phyloP scores from a whole-genome alignment of 257 asterid species.

The Gardenia jasminoides region DNA sequence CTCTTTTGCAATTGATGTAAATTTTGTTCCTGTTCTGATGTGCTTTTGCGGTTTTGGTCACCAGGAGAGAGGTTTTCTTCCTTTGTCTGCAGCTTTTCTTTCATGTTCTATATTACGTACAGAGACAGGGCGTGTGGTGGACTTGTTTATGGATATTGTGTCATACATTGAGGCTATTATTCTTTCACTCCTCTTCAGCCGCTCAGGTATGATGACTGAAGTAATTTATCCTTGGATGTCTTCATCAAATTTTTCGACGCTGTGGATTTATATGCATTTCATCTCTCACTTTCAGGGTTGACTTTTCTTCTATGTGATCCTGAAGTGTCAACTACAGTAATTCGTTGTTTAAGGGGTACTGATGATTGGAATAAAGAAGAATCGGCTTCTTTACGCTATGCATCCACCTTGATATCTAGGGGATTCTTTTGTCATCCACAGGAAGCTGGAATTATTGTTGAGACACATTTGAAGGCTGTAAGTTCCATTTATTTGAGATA shows the following conservation, averaged over 20 bases:
- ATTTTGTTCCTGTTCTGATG: conserved; percentile 14
- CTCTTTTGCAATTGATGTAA: not conserved
- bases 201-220: conserved; percentile 56
- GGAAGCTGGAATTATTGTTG: conserved; percentile 69
- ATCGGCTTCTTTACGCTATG: conserved; percentile 73
- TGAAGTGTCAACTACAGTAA: conserved; percentile 63
- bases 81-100: conserved; percentile 89
- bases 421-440: conserved; percentile 72
- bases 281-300: conserved; percentile 61
- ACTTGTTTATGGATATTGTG: conserved; percentile 60
- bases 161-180: conserved; percentile 69
- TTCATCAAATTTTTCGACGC: not conserved
- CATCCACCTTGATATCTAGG: conserved; percentile 70
- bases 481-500: conserved; percentile 31
- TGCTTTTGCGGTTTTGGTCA: conserved; percentile 26
- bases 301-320: conserved; percentile 72
- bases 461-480: conserved; percentile 85
- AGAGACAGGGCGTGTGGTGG: conserved; percentile 55
- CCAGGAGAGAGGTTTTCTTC: conserved; percentile 98
- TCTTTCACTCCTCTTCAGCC: conserved; percentile 71
- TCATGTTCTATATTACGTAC: conserved; percentile 70
- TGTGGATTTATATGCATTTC: conserved; percentile 18
- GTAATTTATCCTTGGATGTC: conserved; percentile 6
- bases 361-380: conserved; percentile 57
- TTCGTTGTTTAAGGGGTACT: conserved; percentile 65